Base-by-base conservation (phyloP, 2,329 filamentous ascomycete species). In the Fusarium caatingaense region DNA sequence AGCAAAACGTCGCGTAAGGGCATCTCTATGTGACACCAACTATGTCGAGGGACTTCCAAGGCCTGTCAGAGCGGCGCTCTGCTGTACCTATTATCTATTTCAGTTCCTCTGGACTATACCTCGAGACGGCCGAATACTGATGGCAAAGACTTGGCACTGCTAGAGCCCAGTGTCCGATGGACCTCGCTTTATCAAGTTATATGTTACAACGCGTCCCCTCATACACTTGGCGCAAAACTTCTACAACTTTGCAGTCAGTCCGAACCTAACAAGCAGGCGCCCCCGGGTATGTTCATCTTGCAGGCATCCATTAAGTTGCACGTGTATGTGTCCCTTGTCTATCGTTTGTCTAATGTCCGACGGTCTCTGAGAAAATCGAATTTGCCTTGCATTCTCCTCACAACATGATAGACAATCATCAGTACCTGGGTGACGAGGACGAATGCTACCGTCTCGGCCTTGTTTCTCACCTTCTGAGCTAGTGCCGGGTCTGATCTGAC, bases 291-390 rank as follows among this genome's bases (percentile, higher is more conserved):
- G 20, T 46, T 27, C 20, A 55, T 10, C 16, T 37, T 18, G 23
- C 20, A 37, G 18, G 18, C 34, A 37, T n/a, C 34, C 34, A n/a
- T 37, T 32, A 16, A 16, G 21, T 25, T 23, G 18, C n/a, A 34
- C 16, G 16, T n/a, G 18, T 34, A n/a, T 44, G n/a, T 9, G 30
- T 20, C n/a, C 40, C n/a, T 32, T 32, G 25, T 54, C 32, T 69
- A 69, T 20, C 58, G 63, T 46, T 48, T 63, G 46, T 73, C 68
- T 32, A 74, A 34, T 18, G 49, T 71, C 13, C 48, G 60, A 13
- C 65, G 54, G 27, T 77, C 66, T 48, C 68, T 47, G 7, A 78
- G 61, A 28, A 73, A 74, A 58, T 79, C 76, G 48, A 79, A 66
- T 61, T 72, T 76, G 15, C 73, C 72, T 47, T 75, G 71, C 25